Conservation (phyloP, 257 asterid genomes). For the Forsythia viridissima region DNA sequence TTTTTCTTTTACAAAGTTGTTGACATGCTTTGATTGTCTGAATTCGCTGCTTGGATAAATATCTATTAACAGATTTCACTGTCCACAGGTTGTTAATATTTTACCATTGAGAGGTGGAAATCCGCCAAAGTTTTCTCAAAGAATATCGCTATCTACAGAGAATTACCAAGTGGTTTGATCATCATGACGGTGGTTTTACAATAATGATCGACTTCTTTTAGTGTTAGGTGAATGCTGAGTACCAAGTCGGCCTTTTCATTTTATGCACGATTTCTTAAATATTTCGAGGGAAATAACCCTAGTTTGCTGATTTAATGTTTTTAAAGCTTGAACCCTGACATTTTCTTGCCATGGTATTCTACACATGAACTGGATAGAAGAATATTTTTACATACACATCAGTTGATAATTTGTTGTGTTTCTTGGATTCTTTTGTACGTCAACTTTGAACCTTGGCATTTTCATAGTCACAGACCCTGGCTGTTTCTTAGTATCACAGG, state of each 20-base stretch:
- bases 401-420: not conserved
- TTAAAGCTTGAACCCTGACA: not conserved
- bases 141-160: constrained; percentile 33
- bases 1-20: not conserved
- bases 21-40: not conserved
- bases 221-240: not conserved
- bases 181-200: not conserved
- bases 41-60: not conserved
- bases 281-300: not conserved
- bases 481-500: not conserved
- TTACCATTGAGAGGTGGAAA: constrained; percentile 40
- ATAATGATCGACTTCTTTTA: not conserved
- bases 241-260: not conserved
- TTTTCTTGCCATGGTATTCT: not conserved
- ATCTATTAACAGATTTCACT: not conserved
- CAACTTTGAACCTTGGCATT: not conserved
- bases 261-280: not conserved
- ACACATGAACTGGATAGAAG: not conserved
- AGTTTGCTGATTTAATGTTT: not conserved
- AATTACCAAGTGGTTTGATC: constrained; percentile 43
- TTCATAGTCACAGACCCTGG: not conserved
- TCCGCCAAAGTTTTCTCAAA: constrained; percentile 42
- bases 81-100: constrained; percentile 32
- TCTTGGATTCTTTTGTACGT: not conserved
- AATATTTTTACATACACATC: not conserved